Evolutionary conservation across 441 rosid species (phyloP).

Genomic region (Croton laevigatus): DNA sequence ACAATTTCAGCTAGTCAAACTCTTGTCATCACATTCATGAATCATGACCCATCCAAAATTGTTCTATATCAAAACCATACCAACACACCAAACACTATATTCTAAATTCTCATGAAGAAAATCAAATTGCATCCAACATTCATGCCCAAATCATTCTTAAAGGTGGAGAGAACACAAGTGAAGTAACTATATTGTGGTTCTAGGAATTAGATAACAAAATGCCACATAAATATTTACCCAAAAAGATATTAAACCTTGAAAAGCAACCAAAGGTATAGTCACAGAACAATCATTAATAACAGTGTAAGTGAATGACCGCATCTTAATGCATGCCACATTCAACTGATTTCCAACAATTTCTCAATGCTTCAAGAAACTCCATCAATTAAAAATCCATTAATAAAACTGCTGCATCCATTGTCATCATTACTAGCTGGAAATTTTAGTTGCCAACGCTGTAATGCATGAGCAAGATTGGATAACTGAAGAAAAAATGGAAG

Average conservation of each 20-base stretch:
- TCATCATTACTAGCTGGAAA: background rate
- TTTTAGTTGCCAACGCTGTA: constrained; percentile 7
- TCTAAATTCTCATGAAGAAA: background rate
- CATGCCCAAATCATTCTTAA: background rate
- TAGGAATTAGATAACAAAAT: background rate
- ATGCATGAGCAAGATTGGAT: background rate
- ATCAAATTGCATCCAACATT: background rate
- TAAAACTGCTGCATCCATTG: background rate
- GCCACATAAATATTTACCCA: background rate
- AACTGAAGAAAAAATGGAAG: background rate
- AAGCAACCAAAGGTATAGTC: background rate
- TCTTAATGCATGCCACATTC: background rate
- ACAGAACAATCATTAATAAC: background rate
- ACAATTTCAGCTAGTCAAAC: constrained; percentile 21
- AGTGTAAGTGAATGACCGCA: background rate
- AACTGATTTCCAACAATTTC: background rate
- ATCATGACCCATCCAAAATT: background rate
- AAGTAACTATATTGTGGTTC: background rate
- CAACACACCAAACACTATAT: background rate
- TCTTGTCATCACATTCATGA: background rate
- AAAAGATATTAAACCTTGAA: background rate
- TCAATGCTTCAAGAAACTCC: background rate
- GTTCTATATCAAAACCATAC: background rate
- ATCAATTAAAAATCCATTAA: background rate
- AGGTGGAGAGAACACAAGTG: background rate